phyloP scores from a whole-genome alignment of 345 rosid genomes.

The Pseudoturritis turrita region DNA sequence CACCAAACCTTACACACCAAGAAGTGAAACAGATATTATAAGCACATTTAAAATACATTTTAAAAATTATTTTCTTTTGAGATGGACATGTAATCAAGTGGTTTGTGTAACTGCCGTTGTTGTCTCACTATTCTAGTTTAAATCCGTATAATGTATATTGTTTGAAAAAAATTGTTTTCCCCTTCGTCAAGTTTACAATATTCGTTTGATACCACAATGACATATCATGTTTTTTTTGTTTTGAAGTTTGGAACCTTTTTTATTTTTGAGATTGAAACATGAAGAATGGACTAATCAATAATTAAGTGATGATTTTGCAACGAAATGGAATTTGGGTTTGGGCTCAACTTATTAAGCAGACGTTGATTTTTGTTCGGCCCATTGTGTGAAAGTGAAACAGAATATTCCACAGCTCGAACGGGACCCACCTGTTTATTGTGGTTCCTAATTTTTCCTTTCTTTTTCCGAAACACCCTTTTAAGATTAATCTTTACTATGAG shows the following conservation, averaged over 20 bases:
- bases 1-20: slow-evolving; percentile 23
- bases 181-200: too few species aligned
- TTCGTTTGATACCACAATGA: too few species aligned
- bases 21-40: neutral
- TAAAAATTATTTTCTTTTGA: too few species aligned
- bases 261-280: neutral
- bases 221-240: too few species aligned
- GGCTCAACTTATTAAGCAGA: neutral
- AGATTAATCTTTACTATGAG: neutral
- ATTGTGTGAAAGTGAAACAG: neutral
- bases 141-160: too few species aligned
- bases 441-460: neutral
- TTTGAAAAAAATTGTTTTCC: too few species aligned
- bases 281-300: neutral
- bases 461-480: too few species aligned
- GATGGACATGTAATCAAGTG: too few species aligned
- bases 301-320: neutral
- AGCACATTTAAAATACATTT: slow-evolving; percentile 1
- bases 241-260: neutral
- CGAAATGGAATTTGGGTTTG: neutral
- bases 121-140: too few species aligned
- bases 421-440: neutral
- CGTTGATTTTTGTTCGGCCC: slow-evolving; percentile 1
- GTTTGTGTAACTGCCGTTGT: too few species aligned
- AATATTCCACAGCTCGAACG: neutral